Conservation (phyloP, 2,329 filamentous ascomycete species). For the Xylaria sp. region DNA sequence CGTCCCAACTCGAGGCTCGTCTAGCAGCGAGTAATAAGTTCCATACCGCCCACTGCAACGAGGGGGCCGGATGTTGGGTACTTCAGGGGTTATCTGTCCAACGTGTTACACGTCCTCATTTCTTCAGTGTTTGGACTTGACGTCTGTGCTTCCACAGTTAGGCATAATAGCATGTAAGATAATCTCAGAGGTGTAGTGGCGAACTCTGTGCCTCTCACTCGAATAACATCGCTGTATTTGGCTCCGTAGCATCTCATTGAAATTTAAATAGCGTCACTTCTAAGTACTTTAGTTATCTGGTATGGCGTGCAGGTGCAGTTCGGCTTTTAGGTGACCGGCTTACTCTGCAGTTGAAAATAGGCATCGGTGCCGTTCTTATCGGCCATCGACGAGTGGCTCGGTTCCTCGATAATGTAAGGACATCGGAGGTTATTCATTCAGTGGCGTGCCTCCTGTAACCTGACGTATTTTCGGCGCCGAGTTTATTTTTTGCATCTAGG, state of each 20-base stretch:
- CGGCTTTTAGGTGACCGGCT: slow-evolving; percentile 14
- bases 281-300: background rate
- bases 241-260: slow-evolving; percentile 3
- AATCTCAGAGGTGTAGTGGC: slow-evolving; percentile 5
- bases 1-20: slow-evolving; percentile 19
- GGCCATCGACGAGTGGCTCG: background rate
- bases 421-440: background rate
- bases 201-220: slow-evolving; percentile 17
- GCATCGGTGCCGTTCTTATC: slow-evolving; percentile 4
- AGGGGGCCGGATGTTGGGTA: slow-evolving; percentile 29
- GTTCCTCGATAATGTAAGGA: background rate
- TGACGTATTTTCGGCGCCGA: slow-evolving; percentile 49
- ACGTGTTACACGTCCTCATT: slow-evolving; percentile 6
- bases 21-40: slow-evolving; percentile 3
- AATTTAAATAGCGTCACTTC: background rate
- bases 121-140: background rate
- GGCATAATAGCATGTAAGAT: background rate
- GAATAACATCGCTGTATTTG: slow-evolving; percentile 1
- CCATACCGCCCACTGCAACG: slow-evolving; percentile 22
- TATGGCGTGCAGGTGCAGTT: background rate
- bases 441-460: background rate
- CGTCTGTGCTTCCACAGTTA: background rate
- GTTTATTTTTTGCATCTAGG: slow-evolving; percentile 44
- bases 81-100: background rate
- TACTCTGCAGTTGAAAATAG: slow-evolving; percentile 23